Evolutionary conservation across 139 green algal genomes (phyloP), one percentile per base, ranked within the genome.

Genomic region (Picochlorum sp.): DNA sequence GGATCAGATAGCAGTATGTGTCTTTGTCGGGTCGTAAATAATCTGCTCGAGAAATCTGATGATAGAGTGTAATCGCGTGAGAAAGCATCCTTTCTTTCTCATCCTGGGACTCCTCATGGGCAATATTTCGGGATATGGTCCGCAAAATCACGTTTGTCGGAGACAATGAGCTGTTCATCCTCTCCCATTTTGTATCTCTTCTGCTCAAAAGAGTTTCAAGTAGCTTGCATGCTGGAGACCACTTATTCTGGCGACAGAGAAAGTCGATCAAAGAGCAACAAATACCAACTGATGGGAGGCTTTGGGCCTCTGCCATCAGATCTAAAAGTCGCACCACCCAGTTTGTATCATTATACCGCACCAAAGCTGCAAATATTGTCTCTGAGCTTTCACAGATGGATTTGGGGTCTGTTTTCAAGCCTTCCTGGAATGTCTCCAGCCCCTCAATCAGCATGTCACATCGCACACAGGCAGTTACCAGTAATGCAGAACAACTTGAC

Each of bases 381-480:
- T 54, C n/a, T 11, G 34, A 41, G 7, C 47, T 54, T 20, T 20
- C 47, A 21, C 15, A 20, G 5, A 21, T 26, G 13, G n/a, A 10
- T 54, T 54, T 20, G 15, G 47, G 47, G 11, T 54, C 18, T 20
- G 47, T 54, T 20, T 54, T 20, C 47, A 54, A 21, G n/a, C 18
- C 47, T 6, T 54, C 18, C 47, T 54, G 18, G n/a, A 54, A 54
- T 54, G 15, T 54, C n/a, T 54, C 47, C 16, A 54, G 16, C 16
- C 47, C 47, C 16, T 20, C 16, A 54, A 21, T 26, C 16, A 26
- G n/a, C 18, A 54, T 21, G 11, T 54, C n/a, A 21, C 47, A 54
- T 49, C 85, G 84, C 38, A 85, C 63, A 4, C 90, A 76, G 4
- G 80, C 83, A 4, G 73, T 69, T 60, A 92, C 75, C 57, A 85